Conservation (phyloP, 371 early-diverging fungal species). For the Mucor saturninus region DNA sequence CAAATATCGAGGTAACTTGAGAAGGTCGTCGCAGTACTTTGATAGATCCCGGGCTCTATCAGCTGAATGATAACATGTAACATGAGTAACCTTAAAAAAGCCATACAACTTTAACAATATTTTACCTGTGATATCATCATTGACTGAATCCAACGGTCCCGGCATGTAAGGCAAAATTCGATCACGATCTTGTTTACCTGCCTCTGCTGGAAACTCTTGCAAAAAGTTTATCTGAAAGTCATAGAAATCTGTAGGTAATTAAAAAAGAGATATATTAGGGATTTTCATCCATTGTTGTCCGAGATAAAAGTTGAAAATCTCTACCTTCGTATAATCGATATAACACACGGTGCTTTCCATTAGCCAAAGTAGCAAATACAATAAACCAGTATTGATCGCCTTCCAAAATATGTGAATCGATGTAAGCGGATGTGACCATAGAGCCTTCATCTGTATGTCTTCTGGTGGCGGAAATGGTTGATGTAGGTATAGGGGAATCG, state of each 20-base stretch:
- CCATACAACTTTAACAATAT: not conserved
- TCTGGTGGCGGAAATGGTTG: conserved; percentile 6
- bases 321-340: conserved; percentile 72
- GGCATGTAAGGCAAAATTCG: conserved; percentile 82
- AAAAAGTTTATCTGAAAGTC: conserved; percentile 81
- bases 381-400: conserved; percentile 77
- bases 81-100: not conserved
- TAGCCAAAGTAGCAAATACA: conserved; percentile 61
- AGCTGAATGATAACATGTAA: conserved; percentile 30
- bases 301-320: no score
- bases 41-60: conserved; percentile 69
- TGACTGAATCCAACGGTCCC: conserved; percentile 63
- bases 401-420: conserved; percentile 38
- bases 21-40: conserved; percentile 71
- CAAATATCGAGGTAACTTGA: conserved; percentile 66
- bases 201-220: conserved; percentile 73
- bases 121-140: conserved; percentile 61
- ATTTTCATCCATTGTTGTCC: no score
- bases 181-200: conserved; percentile 67
- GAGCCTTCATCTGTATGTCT: not conserved
- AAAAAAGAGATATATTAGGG: no score
- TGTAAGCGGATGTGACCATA: conserved; percentile 54
- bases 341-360: conserved; percentile 60
- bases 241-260: conserved; percentile 64
- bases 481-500: conserved; percentile 19